Evolutionary conservation across 305 asterid genomes (phyloP).

Genomic region (Fraxinus nigra): DNA sequence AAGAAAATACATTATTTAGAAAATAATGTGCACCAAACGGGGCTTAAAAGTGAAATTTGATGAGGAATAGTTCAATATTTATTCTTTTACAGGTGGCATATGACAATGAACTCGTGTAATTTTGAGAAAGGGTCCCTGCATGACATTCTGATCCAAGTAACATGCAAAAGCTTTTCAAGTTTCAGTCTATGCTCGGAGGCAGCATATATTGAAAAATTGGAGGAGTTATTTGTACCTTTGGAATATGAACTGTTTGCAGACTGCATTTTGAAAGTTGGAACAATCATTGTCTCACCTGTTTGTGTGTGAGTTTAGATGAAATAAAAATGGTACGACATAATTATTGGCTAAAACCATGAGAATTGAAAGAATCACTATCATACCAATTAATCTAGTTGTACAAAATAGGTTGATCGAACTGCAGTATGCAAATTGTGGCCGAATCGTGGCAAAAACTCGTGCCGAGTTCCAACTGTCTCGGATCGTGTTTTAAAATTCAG

Average conservation of each 20-base stretch:
- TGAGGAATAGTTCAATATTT: neutral
- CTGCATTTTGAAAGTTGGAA: neutral
- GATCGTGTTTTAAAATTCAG: neutral
- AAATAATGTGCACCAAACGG: no score
- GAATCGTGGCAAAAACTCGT: neutral
- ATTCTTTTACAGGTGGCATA: neutral
- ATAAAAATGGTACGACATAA: neutral
- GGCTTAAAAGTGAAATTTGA: neutral
- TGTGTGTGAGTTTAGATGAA: neutral
- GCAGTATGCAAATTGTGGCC: neutral
- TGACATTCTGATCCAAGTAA: neutral
- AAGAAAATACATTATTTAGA: no score
- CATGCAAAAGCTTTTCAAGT: neutral
- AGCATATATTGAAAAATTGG: neutral
- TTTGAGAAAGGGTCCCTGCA: neutral
- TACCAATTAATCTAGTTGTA: no score
- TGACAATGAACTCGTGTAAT: neutral
- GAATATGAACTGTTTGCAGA: neutral
- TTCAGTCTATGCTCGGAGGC: neutral
- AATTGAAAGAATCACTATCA: neutral
- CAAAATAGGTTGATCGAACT: no score
- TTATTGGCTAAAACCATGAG: neutral
- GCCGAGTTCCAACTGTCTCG: neutral
- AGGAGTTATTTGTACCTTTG: neutral
- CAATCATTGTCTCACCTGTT: neutral